Evolutionary conservation across 2,329 filamentous ascomycete genomes (phyloP).

Genomic region (Scorias spongiosa): DNA sequence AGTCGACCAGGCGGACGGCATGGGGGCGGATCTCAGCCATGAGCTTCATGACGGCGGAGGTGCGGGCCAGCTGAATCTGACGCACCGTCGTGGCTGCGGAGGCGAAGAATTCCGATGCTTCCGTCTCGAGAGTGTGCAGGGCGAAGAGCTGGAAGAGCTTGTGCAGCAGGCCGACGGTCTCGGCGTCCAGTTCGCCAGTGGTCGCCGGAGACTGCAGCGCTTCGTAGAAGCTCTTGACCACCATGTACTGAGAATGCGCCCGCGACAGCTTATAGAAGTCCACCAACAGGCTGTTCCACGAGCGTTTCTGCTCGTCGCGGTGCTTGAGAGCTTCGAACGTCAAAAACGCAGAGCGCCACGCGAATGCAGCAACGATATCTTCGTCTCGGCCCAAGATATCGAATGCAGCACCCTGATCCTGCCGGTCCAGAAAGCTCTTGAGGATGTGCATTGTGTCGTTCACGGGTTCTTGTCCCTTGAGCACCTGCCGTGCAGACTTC

Average conservation of each 20-base stretch:
- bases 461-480: conserved; percentile 43
- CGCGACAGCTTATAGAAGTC: conserved; percentile 66
- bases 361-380: conserved; percentile 59
- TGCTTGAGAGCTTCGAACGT: conserved; percentile 64
- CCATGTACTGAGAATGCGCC: conserved; percentile 60
- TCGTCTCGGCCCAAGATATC: conserved; percentile 56
- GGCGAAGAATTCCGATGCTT: conserved; percentile 59
- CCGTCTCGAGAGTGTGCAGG: conserved; percentile 51
- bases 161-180: conserved; percentile 44
- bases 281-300: conserved; percentile 63
- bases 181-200: conserved; percentile 38
- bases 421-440: conserved; percentile 45
- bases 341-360: conserved; percentile 58
- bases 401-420: conserved; percentile 57
- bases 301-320: conserved; percentile 57
- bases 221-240: conserved; percentile 67
- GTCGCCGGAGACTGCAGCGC: conserved; percentile 43
- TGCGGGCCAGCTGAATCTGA: conserved; percentile 55
- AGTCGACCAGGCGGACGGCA: conserved; percentile 54
- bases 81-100: conserved; percentile 53
- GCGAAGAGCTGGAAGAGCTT: conserved; percentile 53
- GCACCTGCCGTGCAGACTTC: conserved; percentile 56
- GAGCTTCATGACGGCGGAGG: conserved; percentile 52
- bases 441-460: conserved; percentile 59
- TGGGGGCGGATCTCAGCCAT: conserved; percentile 60